phyloP scores from a whole-genome alignment of 2,329 filamentous ascomycete genomes.

The Thelonectria blattea region DNA sequence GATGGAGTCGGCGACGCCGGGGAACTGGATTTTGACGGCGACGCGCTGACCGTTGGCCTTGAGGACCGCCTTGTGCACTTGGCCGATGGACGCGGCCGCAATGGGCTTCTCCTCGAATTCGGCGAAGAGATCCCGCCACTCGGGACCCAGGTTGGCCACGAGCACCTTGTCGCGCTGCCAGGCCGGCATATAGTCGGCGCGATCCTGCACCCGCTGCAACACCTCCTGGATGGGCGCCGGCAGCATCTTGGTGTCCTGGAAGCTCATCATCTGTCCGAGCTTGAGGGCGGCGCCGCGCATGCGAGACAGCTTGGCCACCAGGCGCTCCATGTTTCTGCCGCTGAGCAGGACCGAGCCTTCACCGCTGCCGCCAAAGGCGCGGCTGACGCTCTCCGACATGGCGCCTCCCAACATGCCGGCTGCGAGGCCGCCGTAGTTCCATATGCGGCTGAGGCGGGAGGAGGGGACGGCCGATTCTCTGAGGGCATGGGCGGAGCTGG shows the following conservation, averaged over 20 bases:
- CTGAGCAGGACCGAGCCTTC: conserved; percentile 85
- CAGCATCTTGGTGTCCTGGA: conserved; percentile 96
- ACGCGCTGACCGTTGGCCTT: conserved; percentile 77
- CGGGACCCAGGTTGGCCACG: conserved; percentile 73
- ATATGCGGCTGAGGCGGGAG: conserved; percentile 82
- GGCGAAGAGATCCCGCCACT: conserved; percentile 84
- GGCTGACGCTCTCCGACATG: conserved; percentile 81
- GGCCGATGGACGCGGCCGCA: conserved; percentile 94
- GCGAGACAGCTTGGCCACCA: conserved; percentile 89
- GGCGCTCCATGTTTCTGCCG: conserved; percentile 86
- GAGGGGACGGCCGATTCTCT: conserved; percentile 90
- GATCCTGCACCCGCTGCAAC: conserved; percentile 91
- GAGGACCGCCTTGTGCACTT: conserved; percentile 87
- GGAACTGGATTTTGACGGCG: conserved; percentile 97
- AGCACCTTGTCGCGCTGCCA: conserved; percentile 91
- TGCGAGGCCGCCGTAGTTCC: conserved; percentile 93
- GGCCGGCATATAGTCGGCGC: conserved; percentile 96
- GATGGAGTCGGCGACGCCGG: conserved; percentile 93
- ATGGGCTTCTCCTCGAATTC: conserved; percentile 91
- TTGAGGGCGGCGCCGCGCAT: conserved; percentile 99
- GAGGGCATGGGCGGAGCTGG: conserved; percentile 65
- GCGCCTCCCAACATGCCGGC: conserved; percentile 96
- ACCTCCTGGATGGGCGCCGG: conserved; percentile 87
- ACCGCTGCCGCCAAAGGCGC: conserved; percentile 72
- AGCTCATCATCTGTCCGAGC: conserved; percentile 96